phyloP scores from a whole-genome alignment of 495 filamentous ascomycete genomes.

The Polyplosphaeria fusca region DNA sequence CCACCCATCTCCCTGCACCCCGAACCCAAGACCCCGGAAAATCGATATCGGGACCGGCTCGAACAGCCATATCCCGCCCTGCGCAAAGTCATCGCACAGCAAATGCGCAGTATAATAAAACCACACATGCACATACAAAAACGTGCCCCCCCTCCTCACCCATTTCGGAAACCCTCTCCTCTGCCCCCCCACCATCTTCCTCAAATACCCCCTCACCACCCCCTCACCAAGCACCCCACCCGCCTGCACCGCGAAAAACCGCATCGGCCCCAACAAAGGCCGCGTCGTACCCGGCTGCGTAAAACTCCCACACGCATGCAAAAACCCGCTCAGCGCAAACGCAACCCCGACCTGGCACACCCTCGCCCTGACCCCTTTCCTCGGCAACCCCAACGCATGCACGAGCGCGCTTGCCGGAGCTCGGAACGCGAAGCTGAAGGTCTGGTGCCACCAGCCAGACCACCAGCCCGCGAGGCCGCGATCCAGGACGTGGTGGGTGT shows the following conservation, averaged over 20 bases:
- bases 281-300: constrained; percentile 35
- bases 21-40: constrained; percentile 40
- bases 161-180: constrained; percentile 23
- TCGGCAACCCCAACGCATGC: constrained; percentile 26
- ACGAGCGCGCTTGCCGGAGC: constrained; percentile 54
- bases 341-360: constrained; percentile 35
- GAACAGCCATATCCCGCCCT: constrained; percentile 42
- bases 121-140: constrained; percentile 41
- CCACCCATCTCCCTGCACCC: constrained; percentile 38
- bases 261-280: constrained; percentile 39
- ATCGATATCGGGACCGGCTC: constrained; percentile 43
- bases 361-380: constrained; percentile 23
- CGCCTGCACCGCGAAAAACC: constrained; percentile 44
- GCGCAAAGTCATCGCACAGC: constrained; percentile 44
- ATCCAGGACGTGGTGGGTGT: constrained; percentile 52
- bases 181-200: constrained; percentile 18
- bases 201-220: constrained; percentile 1
- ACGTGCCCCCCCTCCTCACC: constrained; percentile 30
- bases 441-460: constrained; percentile 87
- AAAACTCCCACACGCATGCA: constrained; percentile 44
- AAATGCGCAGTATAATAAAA: constrained; percentile 41
- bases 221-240: constrained; percentile 37
- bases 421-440: constrained; percentile 71
- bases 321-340: constrained; percentile 39
- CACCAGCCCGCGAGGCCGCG: constrained; percentile 72